These are phyloP conservation scores for Crithidia fasciculata DNA, from an alignment of 208 protist genomes.

Conservation along the genomic window DNA sequence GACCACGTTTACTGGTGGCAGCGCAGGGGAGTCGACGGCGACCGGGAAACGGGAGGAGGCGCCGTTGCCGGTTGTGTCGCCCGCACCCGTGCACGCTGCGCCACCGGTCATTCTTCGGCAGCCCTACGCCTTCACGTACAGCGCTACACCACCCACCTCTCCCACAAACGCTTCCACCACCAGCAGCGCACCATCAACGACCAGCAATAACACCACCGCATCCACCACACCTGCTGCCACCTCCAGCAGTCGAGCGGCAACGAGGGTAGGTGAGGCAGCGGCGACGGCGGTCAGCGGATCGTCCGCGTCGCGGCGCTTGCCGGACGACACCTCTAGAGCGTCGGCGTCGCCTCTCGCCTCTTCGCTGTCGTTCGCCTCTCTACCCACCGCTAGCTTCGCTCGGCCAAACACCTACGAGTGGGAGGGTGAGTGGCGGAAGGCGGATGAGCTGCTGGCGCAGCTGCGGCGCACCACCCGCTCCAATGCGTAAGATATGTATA, in stretches of 20 bases:
- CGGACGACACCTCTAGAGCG: neutral
- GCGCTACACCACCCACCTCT: neutral
- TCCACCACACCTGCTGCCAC: too few relatives aligned
- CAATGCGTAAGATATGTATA: neutral
- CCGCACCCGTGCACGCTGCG: neutral
- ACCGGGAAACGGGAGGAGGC: neutral
- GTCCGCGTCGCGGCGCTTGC: neutral
- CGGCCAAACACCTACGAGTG: conserved; percentile 3
- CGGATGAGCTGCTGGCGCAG: conserved; percentile 16
- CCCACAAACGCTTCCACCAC: neutral
- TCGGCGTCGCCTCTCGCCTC: neutral
- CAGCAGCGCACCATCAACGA: neutral
- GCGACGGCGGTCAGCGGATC: neutral
- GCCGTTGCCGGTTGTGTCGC: neutral
- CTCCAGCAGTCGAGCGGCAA: too few relatives aligned
- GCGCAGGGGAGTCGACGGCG: neutral
- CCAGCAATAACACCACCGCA: neutral
- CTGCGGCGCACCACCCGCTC: neutral
- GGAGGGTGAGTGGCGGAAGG: conserved; percentile 9
- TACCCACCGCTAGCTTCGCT: neutral
- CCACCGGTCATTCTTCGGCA: neutral
- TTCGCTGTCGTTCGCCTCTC: neutral
- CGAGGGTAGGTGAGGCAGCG: neutral
- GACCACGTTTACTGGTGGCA: neutral
- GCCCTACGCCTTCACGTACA: conserved; percentile 9